Evolutionary conservation across 352 stramenopile genomes (phyloP).

Genomic region (Phytophthora pseudosyringae): DNA sequence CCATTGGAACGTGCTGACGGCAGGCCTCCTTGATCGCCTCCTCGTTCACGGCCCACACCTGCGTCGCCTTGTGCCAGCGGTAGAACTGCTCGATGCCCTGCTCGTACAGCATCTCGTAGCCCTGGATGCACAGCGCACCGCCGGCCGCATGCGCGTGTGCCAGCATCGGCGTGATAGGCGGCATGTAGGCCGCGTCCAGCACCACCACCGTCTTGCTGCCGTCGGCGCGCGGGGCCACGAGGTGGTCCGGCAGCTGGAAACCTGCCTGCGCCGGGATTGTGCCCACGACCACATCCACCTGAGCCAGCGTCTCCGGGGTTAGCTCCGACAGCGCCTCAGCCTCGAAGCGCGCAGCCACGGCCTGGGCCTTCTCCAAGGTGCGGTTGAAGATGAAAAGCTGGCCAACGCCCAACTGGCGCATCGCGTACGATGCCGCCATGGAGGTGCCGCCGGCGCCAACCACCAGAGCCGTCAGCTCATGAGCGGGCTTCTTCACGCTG

Average conservation of each 20-base stretch:
- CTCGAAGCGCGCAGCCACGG: conserved; percentile 90
- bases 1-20: conserved; percentile 54
- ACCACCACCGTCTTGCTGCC: conserved; percentile 84
- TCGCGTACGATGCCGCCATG: conserved; percentile 95
- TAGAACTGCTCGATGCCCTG: conserved; percentile 98
- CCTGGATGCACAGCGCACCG: conserved; percentile 90
- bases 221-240: conserved; percentile 45
- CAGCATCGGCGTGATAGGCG: conserved; percentile 94
- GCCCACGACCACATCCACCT: conserved; percentile 94
- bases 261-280: conserved; percentile 93
- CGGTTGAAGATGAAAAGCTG: conserved; percentile 96
- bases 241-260: conserved; percentile 80
- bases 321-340: conserved; percentile 71
- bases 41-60: conserved; percentile 49
- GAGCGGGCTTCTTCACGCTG: conserved; percentile 17
- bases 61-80: conserved; percentile 88
- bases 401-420: conserved; percentile 82
- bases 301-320: conserved; percentile 49
- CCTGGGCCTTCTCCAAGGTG: conserved; percentile 92
- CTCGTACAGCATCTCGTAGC: conserved; percentile 98
- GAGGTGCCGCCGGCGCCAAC: conserved; percentile 95
- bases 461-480: conserved; percentile 65
- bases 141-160: conserved; percentile 86
- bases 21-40: conserved; percentile 66
- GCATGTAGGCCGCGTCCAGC: conserved; percentile 99